A percentile compares a stretch with the other conserved stretches of the same genome.
These are phyloP conservation scores for Colletotrichum sp. DNA, from an alignment of 2,329 filamentous ascomycete species.

Conservation along the genomic window DNA sequence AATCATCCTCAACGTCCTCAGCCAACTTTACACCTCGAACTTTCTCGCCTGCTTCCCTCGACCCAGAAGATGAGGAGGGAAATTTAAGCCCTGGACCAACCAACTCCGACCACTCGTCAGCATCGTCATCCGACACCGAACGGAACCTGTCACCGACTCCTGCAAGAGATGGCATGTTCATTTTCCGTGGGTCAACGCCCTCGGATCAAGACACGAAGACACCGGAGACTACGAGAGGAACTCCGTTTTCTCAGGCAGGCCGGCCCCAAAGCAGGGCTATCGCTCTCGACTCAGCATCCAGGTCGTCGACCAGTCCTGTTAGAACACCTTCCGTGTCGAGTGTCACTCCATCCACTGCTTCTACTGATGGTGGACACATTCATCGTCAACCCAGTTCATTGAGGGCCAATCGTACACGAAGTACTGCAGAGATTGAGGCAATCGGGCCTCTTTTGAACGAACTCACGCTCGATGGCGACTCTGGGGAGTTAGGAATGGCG, in stretches of 20 bases:
- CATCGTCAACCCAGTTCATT: background rate
- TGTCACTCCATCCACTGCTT: background rate
- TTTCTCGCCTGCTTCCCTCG: background rate
- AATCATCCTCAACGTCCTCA: background rate
- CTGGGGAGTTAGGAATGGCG: background rate
- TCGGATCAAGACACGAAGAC: background rate
- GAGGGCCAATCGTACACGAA: background rate
- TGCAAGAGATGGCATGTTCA: background rate
- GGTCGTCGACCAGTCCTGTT: background rate
- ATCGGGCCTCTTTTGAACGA: background rate
- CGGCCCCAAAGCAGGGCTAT: background rate
- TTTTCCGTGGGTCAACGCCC: background rate
- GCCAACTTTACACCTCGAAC: background rate
- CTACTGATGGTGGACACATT: background rate
- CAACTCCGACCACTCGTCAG: background rate
- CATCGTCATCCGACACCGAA: background rate
- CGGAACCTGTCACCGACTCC: background rate
- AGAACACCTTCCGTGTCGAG: background rate
- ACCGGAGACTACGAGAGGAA: background rate
- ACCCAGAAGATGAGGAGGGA: background rate
- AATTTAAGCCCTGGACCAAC: background rate
- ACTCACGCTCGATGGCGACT: background rate
- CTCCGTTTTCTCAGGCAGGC: background rate
- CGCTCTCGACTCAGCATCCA: background rate
- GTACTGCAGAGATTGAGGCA: background rate